Evolutionary conservation across 257 asterid species (phyloP), one percentile per base, ranked within the genome.

Genomic region (Solanum pennellii): DNA sequence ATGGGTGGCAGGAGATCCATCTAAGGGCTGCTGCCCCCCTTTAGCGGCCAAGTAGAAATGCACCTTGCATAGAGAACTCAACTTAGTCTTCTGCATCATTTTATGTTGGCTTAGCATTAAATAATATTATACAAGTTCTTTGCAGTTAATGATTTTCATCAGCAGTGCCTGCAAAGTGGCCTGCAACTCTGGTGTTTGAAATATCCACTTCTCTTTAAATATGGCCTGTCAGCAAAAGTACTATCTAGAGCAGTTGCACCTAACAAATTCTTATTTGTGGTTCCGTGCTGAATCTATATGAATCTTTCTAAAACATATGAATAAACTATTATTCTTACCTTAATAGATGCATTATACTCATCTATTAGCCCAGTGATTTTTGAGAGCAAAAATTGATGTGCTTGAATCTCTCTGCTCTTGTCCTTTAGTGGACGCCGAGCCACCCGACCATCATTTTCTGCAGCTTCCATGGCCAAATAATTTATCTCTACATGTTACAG

Each of bases 361-460:
- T 90, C 87, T 82, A 93, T 91, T 75, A 92, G 87, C 85, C 80
- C 89, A 72, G 89, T 91, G 68, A 95, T 83, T 86, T 88, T 87
- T 39, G 91, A 88, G 44, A 91, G 92, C 91, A 97, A 88, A 82
- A 92, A 89, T 84, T 88, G 89, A 91, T 95, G 98, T 15, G 99
- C 96, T 87, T 90, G 91, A 76, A 93, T 88, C 92, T 97, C 99
- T 88, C 89, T 94, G 66, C 86, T 92, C 91, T 85, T 94, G 90
- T 93, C 90, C 91, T 90, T 89, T 86, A 94, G 84, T 71, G 98
- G 98, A 92, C 65, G 75, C 89, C 98, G 88, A 88, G 96, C 98
- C 85, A 95, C 90, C 75, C 98, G 91, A 74, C 98, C 98, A 89
- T 97, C 98, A 85, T 76, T 91, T 82, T 79, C 74, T 47, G 89